phyloP scores from a whole-genome alignment of 306 rosid genomes.

The Hippophae gyantsensis region DNA sequence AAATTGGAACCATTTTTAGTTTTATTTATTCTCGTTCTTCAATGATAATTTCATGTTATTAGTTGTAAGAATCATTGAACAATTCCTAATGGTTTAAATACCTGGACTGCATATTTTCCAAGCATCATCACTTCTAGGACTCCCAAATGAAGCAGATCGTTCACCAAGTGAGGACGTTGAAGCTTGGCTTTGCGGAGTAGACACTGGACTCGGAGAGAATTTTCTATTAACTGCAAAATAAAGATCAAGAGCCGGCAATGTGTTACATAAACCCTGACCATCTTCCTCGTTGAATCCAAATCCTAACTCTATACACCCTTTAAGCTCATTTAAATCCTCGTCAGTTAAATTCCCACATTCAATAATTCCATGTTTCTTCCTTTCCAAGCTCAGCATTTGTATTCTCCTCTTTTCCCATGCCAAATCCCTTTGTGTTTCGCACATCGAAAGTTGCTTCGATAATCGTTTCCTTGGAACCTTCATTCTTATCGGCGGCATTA shows the following conservation, averaged over 20 bases:
- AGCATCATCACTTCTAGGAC: slow-evolving; percentile 51
- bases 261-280: slow-evolving; percentile 56
- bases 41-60: no score
- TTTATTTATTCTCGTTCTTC: no score
- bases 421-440: slow-evolving; percentile 40
- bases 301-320: slow-evolving; percentile 77
- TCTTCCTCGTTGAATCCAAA: slow-evolving; percentile 90
- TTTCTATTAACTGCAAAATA: slow-evolving; percentile 85
- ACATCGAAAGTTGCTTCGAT: slow-evolving; percentile 47
- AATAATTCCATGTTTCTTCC: slow-evolving; percentile 20
- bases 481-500: slow-evolving; percentile 25
- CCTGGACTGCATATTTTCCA: slow-evolving; percentile 90
- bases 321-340: slow-evolving; percentile 70
- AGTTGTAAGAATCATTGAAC: no score
- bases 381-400: slow-evolving; percentile 40
- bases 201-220: slow-evolving; percentile 34
- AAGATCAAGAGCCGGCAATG: slow-evolving; percentile 88
- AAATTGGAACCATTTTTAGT: no score
- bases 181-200: slow-evolving; percentile 42
- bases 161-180: slow-evolving; percentile 41
- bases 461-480: slow-evolving; percentile 33
- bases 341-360: slow-evolving; percentile 39
- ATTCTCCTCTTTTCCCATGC: slow-evolving; percentile 78
- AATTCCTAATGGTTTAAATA: slow-evolving; percentile 1
- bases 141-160: slow-evolving; percentile 37